A percentile compares a stretch with the other conserved stretches of the same genome.
Evolutionary conservation across 1,284 basidiomycete genomes (phyloP).

Genomic region (Farysia itapuensis): DNA sequence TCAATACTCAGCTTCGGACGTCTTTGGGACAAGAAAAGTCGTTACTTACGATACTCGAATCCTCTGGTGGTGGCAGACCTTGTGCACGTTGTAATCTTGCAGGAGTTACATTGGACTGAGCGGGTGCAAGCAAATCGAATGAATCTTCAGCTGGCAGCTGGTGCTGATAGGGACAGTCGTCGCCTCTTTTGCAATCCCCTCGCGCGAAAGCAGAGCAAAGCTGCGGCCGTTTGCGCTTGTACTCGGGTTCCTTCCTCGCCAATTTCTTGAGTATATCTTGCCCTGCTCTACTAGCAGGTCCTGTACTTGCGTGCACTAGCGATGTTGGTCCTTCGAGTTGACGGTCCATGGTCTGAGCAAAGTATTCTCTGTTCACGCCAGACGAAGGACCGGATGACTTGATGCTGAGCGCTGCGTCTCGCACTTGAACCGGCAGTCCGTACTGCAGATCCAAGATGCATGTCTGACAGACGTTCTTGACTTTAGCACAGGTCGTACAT

Average conservation of each 20-base stretch:
- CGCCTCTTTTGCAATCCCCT: constrained; percentile 87
- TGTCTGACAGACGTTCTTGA: constrained; percentile 98
- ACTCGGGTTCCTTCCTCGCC: constrained; percentile 89
- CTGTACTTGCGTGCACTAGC: constrained; percentile 51
- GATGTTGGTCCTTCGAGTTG: constrained; percentile 65
- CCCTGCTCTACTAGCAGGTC: constrained; percentile 62
- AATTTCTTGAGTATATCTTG: constrained; percentile 95
- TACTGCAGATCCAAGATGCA: constrained; percentile 93
- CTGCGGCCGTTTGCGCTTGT: constrained; percentile 85
- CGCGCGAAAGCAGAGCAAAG: constrained; percentile 96
- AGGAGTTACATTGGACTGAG: too few species aligned
- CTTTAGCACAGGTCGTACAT: constrained; percentile 97
- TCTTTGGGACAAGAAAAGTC: background rate
- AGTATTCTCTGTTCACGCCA: constrained; percentile 93
- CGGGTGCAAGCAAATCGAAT: too few species aligned
- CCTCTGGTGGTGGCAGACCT: constrained; percentile 86
- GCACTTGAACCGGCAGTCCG: constrained; percentile 91
- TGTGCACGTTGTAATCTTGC: background rate
- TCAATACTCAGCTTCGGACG: too few species aligned
- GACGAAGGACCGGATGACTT: constrained; percentile 87
- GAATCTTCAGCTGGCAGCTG: constrained; percentile 68
- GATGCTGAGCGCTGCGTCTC: constrained; percentile 88
- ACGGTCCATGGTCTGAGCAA: constrained; percentile 70
- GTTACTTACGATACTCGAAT: constrained; percentile 76
- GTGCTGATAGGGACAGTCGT: constrained; percentile 91